A percentile compares a stretch with the other conserved stretches of the same genome.
Evolutionary conservation across 2,329 filamentous ascomycete genomes (phyloP).

Genomic region (Stemphylium vesicarium): DNA sequence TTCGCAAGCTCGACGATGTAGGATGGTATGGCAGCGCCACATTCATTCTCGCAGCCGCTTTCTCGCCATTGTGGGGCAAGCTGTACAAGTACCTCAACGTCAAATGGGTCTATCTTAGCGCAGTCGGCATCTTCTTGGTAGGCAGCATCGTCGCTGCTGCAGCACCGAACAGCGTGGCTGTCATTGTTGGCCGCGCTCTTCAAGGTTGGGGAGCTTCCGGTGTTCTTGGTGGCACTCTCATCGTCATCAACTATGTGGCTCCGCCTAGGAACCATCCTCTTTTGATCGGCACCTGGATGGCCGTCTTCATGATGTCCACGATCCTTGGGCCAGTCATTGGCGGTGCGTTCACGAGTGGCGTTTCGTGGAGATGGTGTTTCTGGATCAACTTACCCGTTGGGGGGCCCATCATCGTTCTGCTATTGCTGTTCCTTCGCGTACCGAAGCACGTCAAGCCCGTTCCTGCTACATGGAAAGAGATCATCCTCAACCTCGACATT

Average conservation of each 20-base stretch:
- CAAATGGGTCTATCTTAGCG: background rate
- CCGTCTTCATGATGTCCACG: background rate
- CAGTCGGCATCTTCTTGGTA: background rate
- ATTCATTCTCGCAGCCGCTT: constrained; percentile 7
- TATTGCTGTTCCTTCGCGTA: constrained; percentile 38
- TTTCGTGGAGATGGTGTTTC: background rate
- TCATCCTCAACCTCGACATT: background rate
- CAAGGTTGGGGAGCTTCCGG: background rate
- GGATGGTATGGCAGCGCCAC: constrained; percentile 24
- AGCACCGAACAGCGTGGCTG: background rate
- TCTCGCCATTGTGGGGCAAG: constrained; percentile 7
- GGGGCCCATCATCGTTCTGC: background rate
- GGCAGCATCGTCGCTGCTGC: background rate
- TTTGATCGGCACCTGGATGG: background rate
- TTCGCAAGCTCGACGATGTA: constrained; percentile 19
- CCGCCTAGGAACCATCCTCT: background rate
- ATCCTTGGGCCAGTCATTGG: background rate
- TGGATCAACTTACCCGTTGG: background rate
- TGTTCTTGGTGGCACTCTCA: background rate
- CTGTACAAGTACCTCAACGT: constrained; percentile 7
- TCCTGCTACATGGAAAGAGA: background rate
- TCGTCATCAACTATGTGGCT: background rate
- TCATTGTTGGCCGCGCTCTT: background rate
- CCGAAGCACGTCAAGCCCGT: background rate
- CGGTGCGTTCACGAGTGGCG: background rate